phyloP scores from a whole-genome alignment of 306 rosid species.

The Malus sieversii region DNA sequence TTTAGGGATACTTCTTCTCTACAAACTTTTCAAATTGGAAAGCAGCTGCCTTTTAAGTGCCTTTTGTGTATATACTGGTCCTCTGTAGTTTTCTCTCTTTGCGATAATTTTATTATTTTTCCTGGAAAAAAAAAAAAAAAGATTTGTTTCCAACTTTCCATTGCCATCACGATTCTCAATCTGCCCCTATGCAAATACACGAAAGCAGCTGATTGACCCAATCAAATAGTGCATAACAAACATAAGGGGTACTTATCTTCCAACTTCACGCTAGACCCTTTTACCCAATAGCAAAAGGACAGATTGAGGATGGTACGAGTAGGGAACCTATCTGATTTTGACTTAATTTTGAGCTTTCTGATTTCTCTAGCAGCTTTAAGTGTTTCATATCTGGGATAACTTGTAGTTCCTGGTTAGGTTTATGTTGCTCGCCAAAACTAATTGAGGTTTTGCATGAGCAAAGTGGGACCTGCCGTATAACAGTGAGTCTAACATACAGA shows the following conservation, averaged over 20 bases:
- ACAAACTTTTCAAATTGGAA: too few relatives aligned
- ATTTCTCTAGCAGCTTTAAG: too few relatives aligned
- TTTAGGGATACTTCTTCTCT: too few relatives aligned
- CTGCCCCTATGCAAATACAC: neutral
- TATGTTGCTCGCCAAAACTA: neutral
- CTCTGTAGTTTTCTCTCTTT: neutral
- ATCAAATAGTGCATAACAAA: neutral
- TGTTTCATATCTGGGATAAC: too few relatives aligned
- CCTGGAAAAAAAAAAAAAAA: neutral
- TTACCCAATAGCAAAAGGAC: neutral
- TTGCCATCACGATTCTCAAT: neutral
- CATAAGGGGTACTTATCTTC: neutral
- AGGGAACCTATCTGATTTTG: too few relatives aligned
- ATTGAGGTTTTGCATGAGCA: neutral
- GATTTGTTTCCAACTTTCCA: neutral
- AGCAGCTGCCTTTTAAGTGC: too few relatives aligned
- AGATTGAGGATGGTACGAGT: neutral
- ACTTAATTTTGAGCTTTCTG: too few relatives aligned
- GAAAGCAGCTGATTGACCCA: neutral
- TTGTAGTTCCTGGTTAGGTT: too few relatives aligned
- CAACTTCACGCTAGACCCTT: neutral
- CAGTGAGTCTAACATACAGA: neutral
- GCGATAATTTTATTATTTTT: neutral
- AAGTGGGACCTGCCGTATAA: neutral
- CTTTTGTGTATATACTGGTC: too few relatives aligned